These are phyloP conservation scores for Alternaria tenuissima DNA, from an alignment of 2,329 filamentous ascomycete genomes.

Conservation along the genomic window DNA sequence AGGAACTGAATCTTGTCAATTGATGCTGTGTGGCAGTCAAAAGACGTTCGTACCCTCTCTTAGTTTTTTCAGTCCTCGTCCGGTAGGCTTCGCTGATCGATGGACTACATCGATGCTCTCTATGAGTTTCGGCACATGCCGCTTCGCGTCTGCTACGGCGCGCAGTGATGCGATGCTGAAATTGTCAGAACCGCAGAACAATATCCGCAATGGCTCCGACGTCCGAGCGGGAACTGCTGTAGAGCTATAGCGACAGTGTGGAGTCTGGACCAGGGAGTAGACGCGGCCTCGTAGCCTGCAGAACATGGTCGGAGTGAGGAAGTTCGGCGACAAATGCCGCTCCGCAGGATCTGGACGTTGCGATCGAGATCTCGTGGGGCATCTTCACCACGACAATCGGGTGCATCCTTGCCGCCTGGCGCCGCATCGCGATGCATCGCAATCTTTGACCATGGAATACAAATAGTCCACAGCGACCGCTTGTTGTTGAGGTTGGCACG, in stretches of 20 bases:
- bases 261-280: conserved; percentile 25
- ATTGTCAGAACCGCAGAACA: conserved; percentile 93
- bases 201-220: conserved; percentile 72
- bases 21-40: background rate
- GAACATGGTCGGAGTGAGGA: conserved; percentile 21
- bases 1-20: conserved; percentile 65
- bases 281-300: conserved; percentile 29
- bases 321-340: conserved; percentile 13
- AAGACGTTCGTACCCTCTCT: conserved; percentile 64
- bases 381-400: conserved; percentile 12
- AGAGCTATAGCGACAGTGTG: conserved; percentile 21
- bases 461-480: conserved; percentile 14
- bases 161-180: conserved; percentile 83
- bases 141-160: conserved; percentile 71
- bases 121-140: conserved; percentile 45
- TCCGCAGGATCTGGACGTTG: conserved; percentile 4
- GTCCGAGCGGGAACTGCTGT: conserved; percentile 8
- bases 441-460: conserved; percentile 5
- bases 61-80: conserved; percentile 75
- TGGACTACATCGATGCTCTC: conserved; percentile 86
- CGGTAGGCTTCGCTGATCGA: conserved; percentile 77
- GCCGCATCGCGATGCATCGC: conserved; percentile 8
- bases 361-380: conserved; percentile 21
- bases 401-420: conserved; percentile 6
- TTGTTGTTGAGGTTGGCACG: conserved; percentile 2